A percentile compares a stretch with the other conserved stretches of the same genome.
Evolutionary conservation across 331 rosid genomes (phyloP).

Genomic region (Pyrus hybrid): DNA sequence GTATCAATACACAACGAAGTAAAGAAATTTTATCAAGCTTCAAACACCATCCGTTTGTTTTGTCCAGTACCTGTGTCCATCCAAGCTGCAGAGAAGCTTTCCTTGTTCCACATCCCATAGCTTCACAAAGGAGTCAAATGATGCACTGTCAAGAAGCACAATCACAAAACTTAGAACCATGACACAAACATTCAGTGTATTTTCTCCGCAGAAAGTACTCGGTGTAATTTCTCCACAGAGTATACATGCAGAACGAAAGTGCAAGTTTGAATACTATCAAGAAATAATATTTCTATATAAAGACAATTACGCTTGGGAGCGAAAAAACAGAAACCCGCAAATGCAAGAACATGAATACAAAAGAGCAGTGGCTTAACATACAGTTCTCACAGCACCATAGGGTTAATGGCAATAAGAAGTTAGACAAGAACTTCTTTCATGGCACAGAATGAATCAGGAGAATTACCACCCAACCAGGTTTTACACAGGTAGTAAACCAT

Average conservation of each 20-base stretch:
- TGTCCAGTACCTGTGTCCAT: constrained; percentile 70
- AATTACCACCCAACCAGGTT: not conserved
- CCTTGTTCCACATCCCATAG: constrained; percentile 86
- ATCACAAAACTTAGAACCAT: not conserved
- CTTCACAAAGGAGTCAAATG: constrained; percentile 89
- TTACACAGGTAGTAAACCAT: not conserved
- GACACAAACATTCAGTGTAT: not conserved
- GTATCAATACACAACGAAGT: not conserved
- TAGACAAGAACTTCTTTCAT: not conserved
- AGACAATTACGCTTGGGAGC: not conserved
- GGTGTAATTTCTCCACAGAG: not conserved
- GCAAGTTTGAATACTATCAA: too few relatives aligned
- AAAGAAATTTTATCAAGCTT: not conserved
- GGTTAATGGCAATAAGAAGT: not conserved
- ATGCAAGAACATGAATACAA: not conserved
- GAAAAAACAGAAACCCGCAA: not conserved
- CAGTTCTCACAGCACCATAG: not conserved
- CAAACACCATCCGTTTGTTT: not conserved
- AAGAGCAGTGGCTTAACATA: not conserved
- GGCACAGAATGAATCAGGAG: not conserved
- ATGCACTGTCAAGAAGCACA: constrained; percentile 56
- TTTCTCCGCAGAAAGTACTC: not conserved
- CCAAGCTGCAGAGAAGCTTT: constrained; percentile 61
- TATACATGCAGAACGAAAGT: not conserved
- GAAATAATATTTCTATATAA: not conserved